phyloP scores from a whole-genome alignment of 371 early-diverging fungal genomes.

The Mucor piriformis region DNA sequence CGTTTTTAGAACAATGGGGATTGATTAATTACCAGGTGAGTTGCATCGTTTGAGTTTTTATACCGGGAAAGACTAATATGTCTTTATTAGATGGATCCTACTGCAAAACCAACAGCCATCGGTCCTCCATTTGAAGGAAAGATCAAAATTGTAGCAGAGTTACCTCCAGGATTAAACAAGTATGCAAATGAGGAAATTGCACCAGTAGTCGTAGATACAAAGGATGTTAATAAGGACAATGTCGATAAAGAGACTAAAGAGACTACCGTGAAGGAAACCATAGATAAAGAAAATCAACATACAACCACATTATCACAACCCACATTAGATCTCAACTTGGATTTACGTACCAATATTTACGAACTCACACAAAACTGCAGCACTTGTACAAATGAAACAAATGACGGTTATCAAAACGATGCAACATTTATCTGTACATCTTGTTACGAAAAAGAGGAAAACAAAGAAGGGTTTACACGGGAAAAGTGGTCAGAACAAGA shows the following conservation, averaged over 20 bases:
- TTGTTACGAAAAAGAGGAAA: neutral
- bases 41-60: no score
- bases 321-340: conserved; percentile 21
- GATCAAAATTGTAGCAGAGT: conserved; percentile 58
- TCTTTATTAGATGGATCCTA: conserved; percentile 94
- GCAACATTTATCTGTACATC: conserved; percentile 9
- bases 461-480: neutral
- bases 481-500: conserved; percentile 50
- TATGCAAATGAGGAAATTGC: neutral
- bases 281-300: no score
- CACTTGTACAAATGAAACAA: neutral
- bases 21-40: conserved; percentile 98
- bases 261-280: no score
- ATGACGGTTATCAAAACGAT: conserved; percentile 12
- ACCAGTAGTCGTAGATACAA: no score
- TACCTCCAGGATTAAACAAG: conserved; percentile 18
- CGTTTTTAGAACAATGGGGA: conserved; percentile 99
- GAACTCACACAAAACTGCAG: conserved; percentile 1
- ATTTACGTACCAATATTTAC: conserved; percentile 26
- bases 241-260: neutral
- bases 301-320: neutral
- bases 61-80: no score
- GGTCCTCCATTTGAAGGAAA: conserved; percentile 92
- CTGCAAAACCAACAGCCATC: conserved; percentile 84
- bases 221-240: neutral